These are phyloP conservation scores for Komagataella mondaviorum DNA, from an alignment of 805 yeast genomes.

Conservation along the genomic window DNA sequence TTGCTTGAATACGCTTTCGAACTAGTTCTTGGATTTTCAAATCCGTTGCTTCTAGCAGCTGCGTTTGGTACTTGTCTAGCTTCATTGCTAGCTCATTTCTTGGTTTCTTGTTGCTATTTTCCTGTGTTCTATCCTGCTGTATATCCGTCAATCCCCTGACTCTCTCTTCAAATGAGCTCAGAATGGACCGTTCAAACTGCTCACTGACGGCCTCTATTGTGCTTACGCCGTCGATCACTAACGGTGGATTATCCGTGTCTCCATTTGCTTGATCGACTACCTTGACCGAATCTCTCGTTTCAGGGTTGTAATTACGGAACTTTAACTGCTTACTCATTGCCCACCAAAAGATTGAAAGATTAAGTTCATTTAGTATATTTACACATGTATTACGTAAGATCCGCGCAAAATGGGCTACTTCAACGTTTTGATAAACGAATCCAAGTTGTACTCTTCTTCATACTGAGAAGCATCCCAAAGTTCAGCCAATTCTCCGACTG, in stretches of 20 bases:
- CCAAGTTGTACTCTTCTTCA: conserved; percentile 93
- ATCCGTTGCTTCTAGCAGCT: not conserved
- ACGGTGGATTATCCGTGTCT: not conserved
- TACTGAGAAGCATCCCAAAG: conserved; percentile 95
- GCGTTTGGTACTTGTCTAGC: conserved; percentile 1
- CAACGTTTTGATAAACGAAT: conserved; percentile 76
- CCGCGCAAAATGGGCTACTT: conserved; percentile 15
- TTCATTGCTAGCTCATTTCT: conserved; percentile 16
- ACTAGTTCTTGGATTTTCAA: not conserved
- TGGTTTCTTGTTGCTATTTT: conserved; percentile 22
- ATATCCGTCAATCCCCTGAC: conserved; percentile 20
- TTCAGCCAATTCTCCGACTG: conserved; percentile 80
- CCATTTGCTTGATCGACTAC: not conserved
- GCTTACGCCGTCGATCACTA: conserved; percentile 14
- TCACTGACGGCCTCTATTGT: conserved; percentile 23
- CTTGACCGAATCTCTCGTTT: conserved; percentile 4
- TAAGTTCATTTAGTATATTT: not conserved
- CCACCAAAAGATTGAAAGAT: not conserved
- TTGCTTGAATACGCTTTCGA: not conserved
- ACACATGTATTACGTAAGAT: not conserved
- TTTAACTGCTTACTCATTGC: not conserved
- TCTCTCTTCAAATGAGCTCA: conserved; percentile 30
- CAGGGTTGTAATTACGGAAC: conserved; percentile 11
- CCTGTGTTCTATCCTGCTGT: conserved; percentile 27
- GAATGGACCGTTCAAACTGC: conserved; percentile 13